Conservation (phyloP, 257 asterid genomes). For the Lycium barbarum region DNA sequence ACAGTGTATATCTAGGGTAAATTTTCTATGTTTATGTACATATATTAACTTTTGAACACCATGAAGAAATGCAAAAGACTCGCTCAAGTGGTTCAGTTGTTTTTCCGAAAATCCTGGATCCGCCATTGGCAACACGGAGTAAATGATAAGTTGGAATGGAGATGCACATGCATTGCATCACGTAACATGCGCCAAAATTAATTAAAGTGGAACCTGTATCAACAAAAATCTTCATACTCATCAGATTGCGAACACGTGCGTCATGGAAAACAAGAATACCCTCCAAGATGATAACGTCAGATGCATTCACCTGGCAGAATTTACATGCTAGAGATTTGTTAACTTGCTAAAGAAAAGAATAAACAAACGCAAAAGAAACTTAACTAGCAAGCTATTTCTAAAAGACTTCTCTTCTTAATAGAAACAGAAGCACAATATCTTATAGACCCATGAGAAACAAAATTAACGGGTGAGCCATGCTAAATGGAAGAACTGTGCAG, state of each 20-base stretch:
- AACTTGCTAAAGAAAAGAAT: conserved; percentile 1
- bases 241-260: conserved; percentile 84
- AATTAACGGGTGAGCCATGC: neutral
- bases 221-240: conserved; percentile 98
- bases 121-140: too few species aligned
- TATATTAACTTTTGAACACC: too few species aligned
- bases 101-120: too few species aligned
- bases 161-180: neutral
- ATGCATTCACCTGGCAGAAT: conserved; percentile 81
- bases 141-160: conserved; percentile 9
- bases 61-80: too few species aligned
- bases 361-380: neutral
- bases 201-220: conserved; percentile 72
- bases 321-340: conserved; percentile 21
- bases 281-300: conserved; percentile 95
- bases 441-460: conserved; percentile 2
- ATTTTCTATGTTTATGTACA: too few species aligned
- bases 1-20: too few species aligned
- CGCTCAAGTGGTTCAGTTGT: too few species aligned
- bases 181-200: conserved; percentile 14
- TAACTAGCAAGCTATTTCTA: conserved; percentile 21
- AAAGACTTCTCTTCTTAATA: neutral
- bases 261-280: conserved; percentile 99
- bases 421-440: neutral
- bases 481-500: neutral